Evolutionary conservation across 1,284 basidiomycete species (phyloP).

Genomic region (Sphaerobolus stellatus): DNA sequence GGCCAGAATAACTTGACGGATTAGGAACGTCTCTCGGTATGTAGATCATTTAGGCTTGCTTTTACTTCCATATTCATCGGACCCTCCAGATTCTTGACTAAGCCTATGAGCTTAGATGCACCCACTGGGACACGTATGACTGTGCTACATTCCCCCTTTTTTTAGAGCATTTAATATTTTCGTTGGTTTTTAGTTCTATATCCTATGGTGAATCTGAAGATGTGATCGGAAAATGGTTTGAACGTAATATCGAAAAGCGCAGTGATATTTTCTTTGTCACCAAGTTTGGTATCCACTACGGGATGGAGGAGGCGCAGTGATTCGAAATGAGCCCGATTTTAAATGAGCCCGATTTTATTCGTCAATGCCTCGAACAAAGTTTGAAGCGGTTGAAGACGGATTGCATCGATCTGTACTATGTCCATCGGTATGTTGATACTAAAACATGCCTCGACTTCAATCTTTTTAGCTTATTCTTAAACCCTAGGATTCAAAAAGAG

Average conservation of each 20-base stretch:
- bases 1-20: conserved; percentile 33
- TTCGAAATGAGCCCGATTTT: conserved; percentile 13
- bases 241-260: conserved; percentile 39
- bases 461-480: conserved; percentile 5
- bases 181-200: conserved; percentile 30
- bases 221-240: conserved; percentile 47
- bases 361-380: conserved; percentile 35
- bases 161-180: not conserved
- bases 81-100: conserved; percentile 6
- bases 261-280: conserved; percentile 46
- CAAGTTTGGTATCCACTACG: conserved; percentile 50
- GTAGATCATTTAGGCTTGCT: too few species aligned
- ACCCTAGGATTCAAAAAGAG: conserved; percentile 39
- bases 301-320: too few species aligned
- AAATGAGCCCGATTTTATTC: conserved; percentile 34
- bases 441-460: not conserved
- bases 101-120: conserved; percentile 37
- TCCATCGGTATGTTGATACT: conserved; percentile 34
- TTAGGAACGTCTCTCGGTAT: conserved; percentile 45
- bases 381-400: conserved; percentile 44
- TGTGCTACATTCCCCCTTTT: not conserved
- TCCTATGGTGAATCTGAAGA: conserved; percentile 46
- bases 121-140: conserved; percentile 33
- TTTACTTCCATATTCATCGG: too few species aligned
- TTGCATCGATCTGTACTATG: conserved; percentile 48